A percentile compares a stretch with the other conserved stretches of the same genome.
These are phyloP conservation scores for Zymoseptoria crescenta DNA, from an alignment of 2,329 filamentous ascomycete genomes.

Conservation along the genomic window DNA sequence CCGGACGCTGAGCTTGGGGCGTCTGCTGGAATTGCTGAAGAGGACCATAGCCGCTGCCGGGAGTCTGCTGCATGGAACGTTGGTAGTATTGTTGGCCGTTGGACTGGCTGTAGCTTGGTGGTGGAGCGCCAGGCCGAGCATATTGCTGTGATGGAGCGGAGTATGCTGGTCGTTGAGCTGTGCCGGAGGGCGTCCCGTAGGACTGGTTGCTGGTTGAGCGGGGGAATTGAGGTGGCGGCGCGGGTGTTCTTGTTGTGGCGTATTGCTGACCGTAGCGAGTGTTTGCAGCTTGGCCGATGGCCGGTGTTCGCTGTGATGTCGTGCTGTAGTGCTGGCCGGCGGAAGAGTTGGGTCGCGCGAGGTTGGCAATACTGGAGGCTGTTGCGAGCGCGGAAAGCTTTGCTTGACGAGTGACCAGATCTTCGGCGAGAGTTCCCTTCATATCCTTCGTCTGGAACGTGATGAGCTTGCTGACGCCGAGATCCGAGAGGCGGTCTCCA, in stretches of 20 bases:
- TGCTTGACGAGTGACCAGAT: slow-evolving; percentile 48
- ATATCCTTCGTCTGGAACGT: slow-evolving; percentile 65
- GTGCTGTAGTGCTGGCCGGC: slow-evolving; percentile 27
- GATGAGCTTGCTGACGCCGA: slow-evolving; percentile 74
- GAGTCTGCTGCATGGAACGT: slow-evolving; percentile 9
- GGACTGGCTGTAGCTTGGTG: slow-evolving; percentile 19
- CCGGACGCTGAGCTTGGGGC: slow-evolving; percentile 19
- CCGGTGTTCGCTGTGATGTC: slow-evolving; percentile 27
- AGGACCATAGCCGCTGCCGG: slow-evolving; percentile 16
- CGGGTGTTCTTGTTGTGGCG: slow-evolving; percentile 19
- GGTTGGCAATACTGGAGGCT: slow-evolving; percentile 23
- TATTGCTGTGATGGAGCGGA: slow-evolving; percentile 21
- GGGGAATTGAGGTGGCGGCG: slow-evolving; percentile 19
- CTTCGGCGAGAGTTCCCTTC: slow-evolving; percentile 74
- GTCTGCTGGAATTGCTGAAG: slow-evolving; percentile 17
- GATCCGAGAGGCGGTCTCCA: slow-evolving; percentile 73
- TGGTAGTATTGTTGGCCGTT: slow-evolving; percentile 23
- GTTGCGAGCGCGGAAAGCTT: slow-evolving; percentile 32
- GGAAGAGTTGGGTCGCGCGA: slow-evolving; percentile 24
- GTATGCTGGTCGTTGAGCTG: slow-evolving; percentile 16
- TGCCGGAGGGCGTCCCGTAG: slow-evolving; percentile 21
- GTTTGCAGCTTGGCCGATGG: slow-evolving; percentile 29
- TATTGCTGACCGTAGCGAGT: slow-evolving; percentile 28
- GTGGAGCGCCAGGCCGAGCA: slow-evolving; percentile 18
- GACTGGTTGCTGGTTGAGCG: slow-evolving; percentile 22